Evolutionary conservation across 768 basidiomycete genomes (phyloP), one percentile per base, ranked within the genome.

Genomic region (Naganishia vaughanmartiniae): DNA sequence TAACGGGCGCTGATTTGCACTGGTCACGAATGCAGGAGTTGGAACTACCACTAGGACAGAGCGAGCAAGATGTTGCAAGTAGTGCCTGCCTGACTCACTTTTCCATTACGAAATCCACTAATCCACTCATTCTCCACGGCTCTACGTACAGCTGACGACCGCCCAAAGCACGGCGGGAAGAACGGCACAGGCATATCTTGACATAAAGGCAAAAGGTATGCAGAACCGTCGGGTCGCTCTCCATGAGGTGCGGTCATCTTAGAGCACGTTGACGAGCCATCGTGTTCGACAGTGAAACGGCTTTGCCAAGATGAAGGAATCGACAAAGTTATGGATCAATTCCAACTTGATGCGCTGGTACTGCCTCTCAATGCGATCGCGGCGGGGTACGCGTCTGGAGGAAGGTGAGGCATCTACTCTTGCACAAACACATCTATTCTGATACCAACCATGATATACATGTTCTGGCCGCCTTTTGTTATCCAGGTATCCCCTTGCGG

Each of bases 401-500:
- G 56, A 34, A 19, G 56, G 33, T 57, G 36, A 33, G 56, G n/a
- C n/a, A n/a, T 57, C 30, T 14, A 6, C n/a, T n/a, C 54, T 15
- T 33, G n/a, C n/a, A n/a, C n/a, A n/a, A n/a, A n/a, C n/a, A n/a
- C n/a, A n/a, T n/a, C n/a, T n/a, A n/a, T n/a, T n/a, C n/a, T n/a
- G n/a, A n/a, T n/a, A n/a, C n/a, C n/a, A n/a, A n/a, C n/a, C n/a
- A n/a, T n/a, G n/a, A n/a, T n/a, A n/a, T n/a, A n/a, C n/a, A n/a
- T n/a, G n/a, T n/a, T n/a, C n/a, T n/a, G n/a, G n/a, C n/a, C n/a
- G n/a, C n/a, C n/a, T n/a, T n/a, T n/a, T n/a, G n/a, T n/a, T n/a
- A n/a, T n/a, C n/a, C n/a, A 57, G 56, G 9, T 57, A 57, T 21
- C 56, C 56, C 10, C 56, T 57, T 5, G 56, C 56, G 17, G 31